Percentiles rank a stretch among this genome's conserved stretches.
phyloP scores from a whole-genome alignment of 2,329 filamentous ascomycete species.

The Aspergillus quadricinctus region DNA sequence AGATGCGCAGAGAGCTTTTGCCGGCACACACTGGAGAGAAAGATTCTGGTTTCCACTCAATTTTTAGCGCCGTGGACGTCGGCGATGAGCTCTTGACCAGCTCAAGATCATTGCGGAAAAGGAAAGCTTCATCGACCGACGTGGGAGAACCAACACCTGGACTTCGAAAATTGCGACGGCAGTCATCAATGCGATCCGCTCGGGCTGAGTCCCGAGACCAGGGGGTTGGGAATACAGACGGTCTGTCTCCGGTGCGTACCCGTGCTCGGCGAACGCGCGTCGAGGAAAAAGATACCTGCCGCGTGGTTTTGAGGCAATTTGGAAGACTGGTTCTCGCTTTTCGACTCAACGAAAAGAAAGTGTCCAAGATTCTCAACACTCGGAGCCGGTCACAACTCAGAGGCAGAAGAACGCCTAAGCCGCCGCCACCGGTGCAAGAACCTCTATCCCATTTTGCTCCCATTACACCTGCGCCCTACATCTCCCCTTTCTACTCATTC shows the following conservation, averaged over 20 bases:
- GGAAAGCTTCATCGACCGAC: slow-evolving; percentile 71
- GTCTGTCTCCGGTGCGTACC: slow-evolving; percentile 33
- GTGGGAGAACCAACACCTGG: slow-evolving; percentile 44
- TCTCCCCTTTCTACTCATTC: slow-evolving; percentile 80
- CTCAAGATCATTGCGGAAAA: slow-evolving; percentile 73
- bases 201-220: slow-evolving; percentile 17
- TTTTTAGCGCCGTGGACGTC: slow-evolving; percentile 69
- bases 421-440: slow-evolving; percentile 36
- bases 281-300: slow-evolving; percentile 37
- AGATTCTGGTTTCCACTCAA: slow-evolving; percentile 68
- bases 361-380: slow-evolving; percentile 57
- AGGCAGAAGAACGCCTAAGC: slow-evolving; percentile 42
- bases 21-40: slow-evolving; percentile 62
- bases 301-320: slow-evolving; percentile 37
- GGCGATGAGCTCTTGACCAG: slow-evolving; percentile 72
- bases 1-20: slow-evolving; percentile 66
- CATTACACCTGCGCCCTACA: slow-evolving; percentile 60
- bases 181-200: slow-evolving; percentile 24
- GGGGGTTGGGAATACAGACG: slow-evolving; percentile 16
- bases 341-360: slow-evolving; percentile 52
- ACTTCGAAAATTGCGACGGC: slow-evolving; percentile 48
- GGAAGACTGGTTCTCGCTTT: slow-evolving; percentile 56
- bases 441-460: slow-evolving; percentile 56
- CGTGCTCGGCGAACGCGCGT: slow-evolving; percentile 55
- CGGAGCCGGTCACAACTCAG: slow-evolving; percentile 58